Evolutionary conservation across 495 filamentous ascomycete species (phyloP).

Genomic region (Annulohypoxylon stygium): DNA sequence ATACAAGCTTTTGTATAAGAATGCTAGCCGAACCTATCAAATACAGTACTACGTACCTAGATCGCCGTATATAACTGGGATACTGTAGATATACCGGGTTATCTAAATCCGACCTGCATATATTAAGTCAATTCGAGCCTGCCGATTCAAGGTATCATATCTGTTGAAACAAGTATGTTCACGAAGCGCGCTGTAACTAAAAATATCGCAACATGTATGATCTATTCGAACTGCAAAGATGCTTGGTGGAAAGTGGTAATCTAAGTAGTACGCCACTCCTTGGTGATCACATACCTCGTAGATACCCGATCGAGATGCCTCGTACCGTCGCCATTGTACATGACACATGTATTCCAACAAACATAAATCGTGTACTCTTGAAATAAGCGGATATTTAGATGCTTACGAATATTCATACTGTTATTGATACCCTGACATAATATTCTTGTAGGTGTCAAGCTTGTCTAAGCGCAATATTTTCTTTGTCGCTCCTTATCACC

Average conservation of each 20-base stretch:
- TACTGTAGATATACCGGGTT: neutral
- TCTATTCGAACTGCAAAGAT: neutral
- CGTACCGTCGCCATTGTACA: neutral
- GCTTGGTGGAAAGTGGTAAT: neutral
- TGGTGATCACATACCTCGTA: neutral
- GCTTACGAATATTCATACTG: neutral
- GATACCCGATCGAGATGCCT: neutral
- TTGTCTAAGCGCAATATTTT: neutral
- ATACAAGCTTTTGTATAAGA: conserved; percentile 68
- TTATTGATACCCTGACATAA: neutral
- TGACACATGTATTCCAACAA: neutral
- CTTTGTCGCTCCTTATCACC: conserved; percentile 5
- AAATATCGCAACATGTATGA: neutral
- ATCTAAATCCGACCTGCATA: neutral
- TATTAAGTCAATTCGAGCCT: neutral
- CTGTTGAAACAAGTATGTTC: neutral
- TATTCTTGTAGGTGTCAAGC: neutral
- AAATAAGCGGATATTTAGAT: neutral
- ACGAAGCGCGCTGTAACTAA: neutral
- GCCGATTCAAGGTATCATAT: neutral
- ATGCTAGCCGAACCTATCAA: neutral
- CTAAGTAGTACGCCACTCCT: neutral
- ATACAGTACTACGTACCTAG: neutral
- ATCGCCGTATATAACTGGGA: neutral
- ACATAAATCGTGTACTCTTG: neutral